Percentiles rank a stretch among this genome's conserved stretches.
Evolutionary conservation across 2,329 filamentous ascomycete species (phyloP).

Genomic region (Xylariaceae sp.): DNA sequence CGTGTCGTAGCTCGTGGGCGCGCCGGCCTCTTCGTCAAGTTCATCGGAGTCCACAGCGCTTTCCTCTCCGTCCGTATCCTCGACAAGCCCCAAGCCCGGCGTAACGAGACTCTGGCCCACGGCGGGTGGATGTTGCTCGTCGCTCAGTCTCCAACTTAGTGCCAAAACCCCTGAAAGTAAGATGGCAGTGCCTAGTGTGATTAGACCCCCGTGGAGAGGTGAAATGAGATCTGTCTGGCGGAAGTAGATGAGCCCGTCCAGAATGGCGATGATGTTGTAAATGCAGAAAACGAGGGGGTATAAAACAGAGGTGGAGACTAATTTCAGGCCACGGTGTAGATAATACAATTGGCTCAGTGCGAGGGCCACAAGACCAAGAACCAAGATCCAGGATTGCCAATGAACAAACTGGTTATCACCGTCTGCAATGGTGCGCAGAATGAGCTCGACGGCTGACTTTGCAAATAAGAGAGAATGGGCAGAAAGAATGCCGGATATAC

Average conservation of each 20-base stretch:
- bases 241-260: slow-evolving; percentile 97
- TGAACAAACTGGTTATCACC: slow-evolving; percentile 88
- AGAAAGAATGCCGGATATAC: slow-evolving; percentile 87
- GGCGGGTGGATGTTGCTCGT: slow-evolving; percentile 62
- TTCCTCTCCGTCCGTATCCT: slow-evolving; percentile 60
- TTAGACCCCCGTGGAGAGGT: slow-evolving; percentile 71
- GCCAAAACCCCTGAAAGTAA: slow-evolving; percentile 84
- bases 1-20: slow-evolving; percentile 43
- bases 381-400: slow-evolving; percentile 92
- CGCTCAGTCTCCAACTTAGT: slow-evolving; percentile 87
- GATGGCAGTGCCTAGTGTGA: slow-evolving; percentile 81
- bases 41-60: slow-evolving; percentile 49
- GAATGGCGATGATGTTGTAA: slow-evolving; percentile 97
- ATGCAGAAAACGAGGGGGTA: slow-evolving; percentile 98
- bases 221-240: slow-evolving; percentile 78
- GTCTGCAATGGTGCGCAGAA: slow-evolving; percentile 81
- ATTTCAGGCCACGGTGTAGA: slow-evolving; percentile 85
- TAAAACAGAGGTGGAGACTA: slow-evolving; percentile 91
- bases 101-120: slow-evolving; percentile 67
- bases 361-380: slow-evolving; percentile 73
- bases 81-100: slow-evolving; percentile 77
- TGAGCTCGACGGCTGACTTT: slow-evolving; percentile 91
- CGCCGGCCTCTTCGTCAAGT: slow-evolving; percentile 40
- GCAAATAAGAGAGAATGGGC: slow-evolving; percentile 90
- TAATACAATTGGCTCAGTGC: slow-evolving; percentile 93